These are phyloP conservation scores for Suillus spraguei DNA, from an alignment of 768 basidiomycete species.

Conservation along the genomic window DNA sequence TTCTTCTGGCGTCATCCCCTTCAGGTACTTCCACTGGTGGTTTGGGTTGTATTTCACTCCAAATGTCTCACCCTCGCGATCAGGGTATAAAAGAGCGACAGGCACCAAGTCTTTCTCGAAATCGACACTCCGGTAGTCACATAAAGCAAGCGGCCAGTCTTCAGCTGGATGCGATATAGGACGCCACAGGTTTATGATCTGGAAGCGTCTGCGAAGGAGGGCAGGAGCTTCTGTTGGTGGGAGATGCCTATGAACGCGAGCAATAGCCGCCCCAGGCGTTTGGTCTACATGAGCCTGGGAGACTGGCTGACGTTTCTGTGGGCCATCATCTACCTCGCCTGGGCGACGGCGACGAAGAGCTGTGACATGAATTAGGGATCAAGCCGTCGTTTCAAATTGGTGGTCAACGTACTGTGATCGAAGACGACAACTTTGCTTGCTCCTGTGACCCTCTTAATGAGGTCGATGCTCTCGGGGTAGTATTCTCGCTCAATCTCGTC, in stretches of 20 bases:
- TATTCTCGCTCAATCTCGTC: conserved; percentile 40
- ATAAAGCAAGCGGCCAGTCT: conserved; percentile 52
- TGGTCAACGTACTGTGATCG: conserved; percentile 39
- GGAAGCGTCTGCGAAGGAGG: conserved; percentile 47
- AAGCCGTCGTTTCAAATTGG: neutral
- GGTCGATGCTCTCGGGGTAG: conserved; percentile 40
- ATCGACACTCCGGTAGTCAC: conserved; percentile 49
- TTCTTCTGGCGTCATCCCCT: conserved; percentile 47
- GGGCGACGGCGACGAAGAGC: conserved; percentile 47
- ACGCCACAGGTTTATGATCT: conserved; percentile 59
- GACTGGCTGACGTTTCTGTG: conserved; percentile 47
- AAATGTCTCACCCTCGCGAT: conserved; percentile 47
- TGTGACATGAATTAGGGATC: conserved; percentile 17
- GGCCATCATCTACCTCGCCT: conserved; percentile 35
- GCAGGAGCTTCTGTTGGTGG: conserved; percentile 40
- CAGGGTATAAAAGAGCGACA: conserved; percentile 41
- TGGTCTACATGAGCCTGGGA: conserved; percentile 48
- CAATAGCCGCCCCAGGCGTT: conserved; percentile 40
- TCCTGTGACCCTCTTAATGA: conserved; percentile 41
- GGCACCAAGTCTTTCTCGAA: conserved; percentile 39
- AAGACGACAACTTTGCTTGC: conserved; percentile 42
- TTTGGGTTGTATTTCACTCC: conserved; percentile 39
- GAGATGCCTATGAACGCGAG: conserved; percentile 46
- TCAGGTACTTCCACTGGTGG: conserved; percentile 49
- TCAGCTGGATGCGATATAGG: conserved; percentile 46